A percentile compares a stretch with the other conserved stretches of the same genome.
Evolutionary conservation across 192 early-diverging fungal species (phyloP).

Genomic region (Paraglomus brasilianum): DNA sequence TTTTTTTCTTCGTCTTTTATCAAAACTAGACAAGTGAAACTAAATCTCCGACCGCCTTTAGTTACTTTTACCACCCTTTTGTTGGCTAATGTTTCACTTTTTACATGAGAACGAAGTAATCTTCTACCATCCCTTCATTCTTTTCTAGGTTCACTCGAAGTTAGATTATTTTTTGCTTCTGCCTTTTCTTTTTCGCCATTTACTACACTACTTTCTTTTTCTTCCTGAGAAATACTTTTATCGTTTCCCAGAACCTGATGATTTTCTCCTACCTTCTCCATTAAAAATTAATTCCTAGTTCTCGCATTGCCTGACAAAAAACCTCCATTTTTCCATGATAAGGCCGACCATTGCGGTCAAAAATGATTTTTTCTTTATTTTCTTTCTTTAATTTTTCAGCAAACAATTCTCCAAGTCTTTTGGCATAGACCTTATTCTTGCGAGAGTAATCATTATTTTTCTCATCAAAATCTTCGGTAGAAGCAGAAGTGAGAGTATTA

Average conservation of each 20-base stretch:
- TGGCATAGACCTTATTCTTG: slow-evolving; percentile 1
- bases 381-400: slow-evolving; percentile 15
- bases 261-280: background rate
- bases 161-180: background rate
- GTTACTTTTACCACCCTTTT: slow-evolving; percentile 15
- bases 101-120: too few species aligned
- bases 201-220: background rate
- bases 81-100: background rate
- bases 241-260: background rate
- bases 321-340: slow-evolving; percentile 16
- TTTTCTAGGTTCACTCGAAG: too few species aligned
- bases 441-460: slow-evolving; percentile 6
- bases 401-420: background rate
- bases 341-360: slow-evolving; percentile 25
- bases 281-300: slow-evolving; percentile 28
- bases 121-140: too few species aligned
- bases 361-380: slow-evolving; percentile 8
- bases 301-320: slow-evolving; percentile 1
- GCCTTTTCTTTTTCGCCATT: background rate
- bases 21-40: slow-evolving; percentile 22
- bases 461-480: background rate
- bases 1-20: slow-evolving; percentile 15
- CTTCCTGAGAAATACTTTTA: background rate
- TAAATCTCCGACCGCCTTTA: slow-evolving; percentile 10
- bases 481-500: slow-evolving; percentile 1